Evolutionary conservation across 2,329 filamentous ascomycete genomes (phyloP).

Genomic region (Fusarium tanahbumbuense): DNA sequence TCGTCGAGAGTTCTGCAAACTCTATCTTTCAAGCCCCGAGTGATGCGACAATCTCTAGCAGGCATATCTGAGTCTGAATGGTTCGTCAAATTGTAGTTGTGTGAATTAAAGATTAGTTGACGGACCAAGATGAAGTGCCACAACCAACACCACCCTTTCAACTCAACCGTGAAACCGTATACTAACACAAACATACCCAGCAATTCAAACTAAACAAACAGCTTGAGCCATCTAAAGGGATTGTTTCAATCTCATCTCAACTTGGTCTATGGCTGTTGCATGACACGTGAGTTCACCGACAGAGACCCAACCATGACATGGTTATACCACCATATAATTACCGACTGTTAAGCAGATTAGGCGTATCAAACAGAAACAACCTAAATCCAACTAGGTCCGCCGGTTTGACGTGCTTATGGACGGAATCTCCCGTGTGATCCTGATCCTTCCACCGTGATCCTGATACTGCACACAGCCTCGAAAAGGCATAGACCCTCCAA

Average conservation of each 20-base stretch:
- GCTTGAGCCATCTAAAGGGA: neutral
- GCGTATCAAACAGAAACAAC: constrained; percentile 4
- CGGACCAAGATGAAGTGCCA: neutral
- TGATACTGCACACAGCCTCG: constrained; percentile 21
- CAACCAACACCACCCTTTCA: neutral
- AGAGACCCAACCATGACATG: neutral
- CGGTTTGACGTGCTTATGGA: constrained; percentile 1
- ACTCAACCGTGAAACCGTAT: neutral
- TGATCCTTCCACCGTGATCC: constrained; percentile 2
- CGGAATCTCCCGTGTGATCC: constrained; percentile 11
- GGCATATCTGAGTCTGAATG: neutral
- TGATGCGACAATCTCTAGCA: neutral
- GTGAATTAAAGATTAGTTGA: neutral
- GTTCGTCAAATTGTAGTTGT: neutral
- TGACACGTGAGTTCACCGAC: neutral
- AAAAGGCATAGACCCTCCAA: neutral
- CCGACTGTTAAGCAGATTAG: neutral
- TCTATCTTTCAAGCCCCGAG: neutral
- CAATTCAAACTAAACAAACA: neutral
- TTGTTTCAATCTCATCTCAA: neutral
- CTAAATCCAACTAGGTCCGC: neutral
- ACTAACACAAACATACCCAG: neutral
- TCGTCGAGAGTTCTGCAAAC: neutral
- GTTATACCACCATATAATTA: neutral
- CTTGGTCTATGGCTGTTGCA: neutral